Base-by-base conservation (phyloP, 495 filamentous ascomycete species). In the Sporormia fimetaria region DNA sequence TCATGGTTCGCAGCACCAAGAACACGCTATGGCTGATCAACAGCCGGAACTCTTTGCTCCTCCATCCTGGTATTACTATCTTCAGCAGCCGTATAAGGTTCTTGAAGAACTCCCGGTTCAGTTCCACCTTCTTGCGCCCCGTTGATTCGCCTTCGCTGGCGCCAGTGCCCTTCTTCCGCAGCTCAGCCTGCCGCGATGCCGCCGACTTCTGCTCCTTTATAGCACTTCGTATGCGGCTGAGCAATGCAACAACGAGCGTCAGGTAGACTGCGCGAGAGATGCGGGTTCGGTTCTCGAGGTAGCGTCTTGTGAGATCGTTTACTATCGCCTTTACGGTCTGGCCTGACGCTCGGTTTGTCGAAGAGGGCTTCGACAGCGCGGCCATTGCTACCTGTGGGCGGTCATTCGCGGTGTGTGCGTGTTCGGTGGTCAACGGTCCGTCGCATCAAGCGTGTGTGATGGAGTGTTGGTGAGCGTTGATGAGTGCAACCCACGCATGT, bases 51-150 rank as follows among this genome's bases (percentile, higher is more conserved):
- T 98, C 90, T 60, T 86, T 87, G 59, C 84, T 92, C 52, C 74
- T 69, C 73, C 82, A 88, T 28, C 87, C 80, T 0, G 90, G 92
- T 33, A 98, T 78, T 10, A 88, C 84, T 49, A 98, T 93, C 57
- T 69, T 76, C 50, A 95, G 60, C 52, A 98, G 60, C 22, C 78
- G 69, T 45, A 87, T 67, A 51, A 98, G 58, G 44, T 81, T 83
- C 56, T 76, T 76, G 66, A 98, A 92, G 69, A 98, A 98, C 59
- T 96, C 90, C 39, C 83, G 72, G 53, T 98, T 94, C 33, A 98
- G 65, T 65, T 92, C 90, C 12, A 94, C 85, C 63, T 83, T 86
- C 67, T 86, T 88, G 56, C 73, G 74, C 47, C 69, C 70, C 49
- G 65, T 65, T 21, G 57, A 52, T 31, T 62, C 54, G 12, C 55